Percentiles rank a stretch among this genome's conserved stretches.
Conservation (phyloP, 495 filamentous ascomycete genomes). For the Physcia stellaris region DNA sequence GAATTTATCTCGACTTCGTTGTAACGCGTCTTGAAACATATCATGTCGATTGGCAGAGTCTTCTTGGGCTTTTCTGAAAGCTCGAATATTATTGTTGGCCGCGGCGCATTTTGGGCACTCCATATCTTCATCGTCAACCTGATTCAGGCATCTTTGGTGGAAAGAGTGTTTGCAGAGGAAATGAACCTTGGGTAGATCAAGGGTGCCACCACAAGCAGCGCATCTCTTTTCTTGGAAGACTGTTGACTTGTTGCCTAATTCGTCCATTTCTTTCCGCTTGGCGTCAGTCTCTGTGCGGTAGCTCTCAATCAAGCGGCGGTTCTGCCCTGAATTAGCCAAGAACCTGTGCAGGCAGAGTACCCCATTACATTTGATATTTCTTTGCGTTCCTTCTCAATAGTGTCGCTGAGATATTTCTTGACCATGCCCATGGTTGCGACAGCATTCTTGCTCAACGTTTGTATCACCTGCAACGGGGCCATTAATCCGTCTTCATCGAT, state of each 20-base stretch:
- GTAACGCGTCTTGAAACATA: conserved; percentile 69
- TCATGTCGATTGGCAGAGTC: conserved; percentile 84
- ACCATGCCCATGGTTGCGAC: conserved; percentile 96
- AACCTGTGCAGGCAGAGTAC: conserved; percentile 2
- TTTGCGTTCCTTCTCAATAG: conserved; percentile 73
- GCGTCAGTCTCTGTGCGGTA: conserved; percentile 76
- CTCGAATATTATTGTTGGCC: conserved; percentile 72
- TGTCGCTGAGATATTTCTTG: conserved; percentile 78
- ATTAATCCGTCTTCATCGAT: conserved; percentile 87
- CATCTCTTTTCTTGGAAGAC: conserved; percentile 88
- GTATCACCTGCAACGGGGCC: conserved; percentile 93
- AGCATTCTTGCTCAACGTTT: conserved; percentile 69
- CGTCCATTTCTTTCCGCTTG: conserved; percentile 63
- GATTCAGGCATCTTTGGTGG: conserved; percentile 73
- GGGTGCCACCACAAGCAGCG: conserved; percentile 53
- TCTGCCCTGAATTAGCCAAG: too few species aligned
- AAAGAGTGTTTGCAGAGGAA: conserved; percentile 95
- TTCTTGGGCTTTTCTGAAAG: conserved; percentile 73
- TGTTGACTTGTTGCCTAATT: conserved; percentile 61
- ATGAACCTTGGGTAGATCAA: conserved; percentile 83
- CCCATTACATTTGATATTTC: conserved; percentile 57
- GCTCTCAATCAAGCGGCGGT: conserved; percentile 66
- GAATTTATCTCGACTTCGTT: conserved; percentile 71
- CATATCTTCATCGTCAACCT: conserved; percentile 47
- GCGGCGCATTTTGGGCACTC: conserved; percentile 78